A percentile compares a stretch with the other conserved stretches of the same genome.
These are phyloP conservation scores for Larix sibirica DNA, from an alignment of 83 land plant species.

Conservation along the genomic window DNA sequence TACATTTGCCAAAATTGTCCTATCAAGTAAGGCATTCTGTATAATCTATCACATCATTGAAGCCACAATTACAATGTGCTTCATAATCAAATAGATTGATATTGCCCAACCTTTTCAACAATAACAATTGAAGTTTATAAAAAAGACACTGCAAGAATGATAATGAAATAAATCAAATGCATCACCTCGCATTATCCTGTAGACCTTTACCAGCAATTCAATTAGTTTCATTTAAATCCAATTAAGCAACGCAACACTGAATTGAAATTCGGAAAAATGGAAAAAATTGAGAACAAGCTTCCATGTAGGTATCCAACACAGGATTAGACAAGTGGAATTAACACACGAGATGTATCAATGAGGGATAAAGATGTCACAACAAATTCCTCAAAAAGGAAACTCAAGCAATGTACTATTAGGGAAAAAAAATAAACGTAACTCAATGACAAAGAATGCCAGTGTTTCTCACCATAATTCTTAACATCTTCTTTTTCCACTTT, in stretches of 20 bases:
- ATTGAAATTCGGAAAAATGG: background rate
- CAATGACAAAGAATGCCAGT: background rate
- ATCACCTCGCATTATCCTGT: background rate
- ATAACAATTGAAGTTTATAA: background rate
- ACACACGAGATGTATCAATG: background rate
- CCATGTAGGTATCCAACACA: background rate
- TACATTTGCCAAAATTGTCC: background rate
- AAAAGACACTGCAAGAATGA: background rate
- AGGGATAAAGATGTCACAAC: background rate
- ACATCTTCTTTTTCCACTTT: constrained; percentile 63
- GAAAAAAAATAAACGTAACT: background rate
- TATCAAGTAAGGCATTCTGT: background rate
- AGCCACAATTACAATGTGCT: background rate
- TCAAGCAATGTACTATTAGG: background rate
- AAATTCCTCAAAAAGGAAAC: background rate
- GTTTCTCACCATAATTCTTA: constrained; percentile 42
- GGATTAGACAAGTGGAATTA: background rate
- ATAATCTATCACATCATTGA: background rate
- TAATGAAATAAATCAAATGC: background rate
- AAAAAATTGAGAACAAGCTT: background rate
- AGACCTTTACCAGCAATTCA: no score
- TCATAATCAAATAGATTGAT: background rate
- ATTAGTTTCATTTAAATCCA: no score
- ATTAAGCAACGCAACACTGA: background rate
- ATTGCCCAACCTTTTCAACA: background rate